phyloP scores from a whole-genome alignment of 768 basidiomycete genomes.

The Boletus subparvulus region DNA sequence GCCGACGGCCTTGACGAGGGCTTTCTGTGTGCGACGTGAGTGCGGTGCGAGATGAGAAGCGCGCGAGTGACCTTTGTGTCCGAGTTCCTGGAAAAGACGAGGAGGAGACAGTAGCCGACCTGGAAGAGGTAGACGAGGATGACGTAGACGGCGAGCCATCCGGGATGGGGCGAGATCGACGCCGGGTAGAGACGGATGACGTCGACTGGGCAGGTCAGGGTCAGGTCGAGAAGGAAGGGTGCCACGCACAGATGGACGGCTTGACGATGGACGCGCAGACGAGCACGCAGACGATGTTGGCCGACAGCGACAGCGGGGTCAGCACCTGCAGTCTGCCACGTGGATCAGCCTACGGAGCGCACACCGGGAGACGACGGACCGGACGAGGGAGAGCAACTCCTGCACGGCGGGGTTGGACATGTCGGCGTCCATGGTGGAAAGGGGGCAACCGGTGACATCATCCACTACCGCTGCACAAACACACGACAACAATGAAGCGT shows the following conservation, averaged over 20 bases:
- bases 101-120: constrained; percentile 80
- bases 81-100: constrained; percentile 66
- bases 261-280: constrained; percentile 67
- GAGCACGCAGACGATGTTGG: constrained; percentile 71
- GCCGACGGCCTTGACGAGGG: constrained; percentile 79
- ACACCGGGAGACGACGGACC: constrained; percentile 35
- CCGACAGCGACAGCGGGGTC: constrained; percentile 79
- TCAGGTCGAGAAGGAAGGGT: not conserved
- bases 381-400: constrained; percentile 64
- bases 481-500: constrained; percentile 22
- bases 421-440: constrained; percentile 53
- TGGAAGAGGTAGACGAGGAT: constrained; percentile 60
- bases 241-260: constrained; percentile 55
- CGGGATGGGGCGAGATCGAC: constrained; percentile 65
- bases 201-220: constrained; percentile 36
- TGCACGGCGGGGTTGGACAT: constrained; percentile 57
- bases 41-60: not conserved
- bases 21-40: constrained; percentile 40
- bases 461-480: not conserved
- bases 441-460: constrained; percentile 14
- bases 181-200: constrained; percentile 59
- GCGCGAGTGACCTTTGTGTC: constrained; percentile 68
- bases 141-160: constrained; percentile 60
- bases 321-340: constrained; percentile 71
- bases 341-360: not conserved